Evolutionary conservation across 352 stramenopile genomes (phyloP).

Genomic region (Pythium dissimile): DNA sequence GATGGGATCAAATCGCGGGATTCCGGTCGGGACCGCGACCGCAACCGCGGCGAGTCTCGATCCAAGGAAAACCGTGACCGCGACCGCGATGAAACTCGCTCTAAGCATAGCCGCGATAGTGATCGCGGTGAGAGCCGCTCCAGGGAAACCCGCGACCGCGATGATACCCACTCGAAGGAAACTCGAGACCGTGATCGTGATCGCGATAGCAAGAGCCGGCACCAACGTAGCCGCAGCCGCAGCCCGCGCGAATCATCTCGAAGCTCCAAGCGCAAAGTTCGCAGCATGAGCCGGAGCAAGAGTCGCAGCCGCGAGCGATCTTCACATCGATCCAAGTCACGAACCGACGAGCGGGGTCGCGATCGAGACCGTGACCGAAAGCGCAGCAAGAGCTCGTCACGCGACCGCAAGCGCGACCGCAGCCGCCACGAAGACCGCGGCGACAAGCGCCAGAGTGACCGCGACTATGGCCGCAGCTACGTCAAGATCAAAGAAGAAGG

Average conservation of each 20-base stretch:
- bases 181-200: constrained; percentile 10
- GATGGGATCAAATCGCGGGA: not conserved
- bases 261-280: constrained; percentile 35
- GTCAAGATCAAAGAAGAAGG: constrained; percentile 16
- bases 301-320: constrained; percentile 23
- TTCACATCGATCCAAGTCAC: constrained; percentile 4
- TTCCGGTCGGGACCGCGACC: not conserved
- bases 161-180: not conserved
- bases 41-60: not conserved
- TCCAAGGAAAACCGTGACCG: constrained; percentile 2
- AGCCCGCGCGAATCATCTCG: constrained; percentile 27
- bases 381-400: constrained; percentile 13
- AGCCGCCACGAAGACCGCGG: constrained; percentile 6
- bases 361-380: constrained; percentile 9
- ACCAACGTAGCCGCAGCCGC: constrained; percentile 26
- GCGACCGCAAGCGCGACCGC: constrained; percentile 2
- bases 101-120: constrained; percentile 1
- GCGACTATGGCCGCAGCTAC: not conserved
- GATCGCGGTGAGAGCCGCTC: no score
- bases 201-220: constrained; percentile 10
- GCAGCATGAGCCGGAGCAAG: constrained; percentile 34
- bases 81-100: not conserved
- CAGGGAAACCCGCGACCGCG: no score
- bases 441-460: constrained; percentile 6
- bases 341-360: constrained; percentile 2